phyloP scores from a whole-genome alignment of 1,284 basidiomycete genomes.

The Fomitiporia mediterranea region DNA sequence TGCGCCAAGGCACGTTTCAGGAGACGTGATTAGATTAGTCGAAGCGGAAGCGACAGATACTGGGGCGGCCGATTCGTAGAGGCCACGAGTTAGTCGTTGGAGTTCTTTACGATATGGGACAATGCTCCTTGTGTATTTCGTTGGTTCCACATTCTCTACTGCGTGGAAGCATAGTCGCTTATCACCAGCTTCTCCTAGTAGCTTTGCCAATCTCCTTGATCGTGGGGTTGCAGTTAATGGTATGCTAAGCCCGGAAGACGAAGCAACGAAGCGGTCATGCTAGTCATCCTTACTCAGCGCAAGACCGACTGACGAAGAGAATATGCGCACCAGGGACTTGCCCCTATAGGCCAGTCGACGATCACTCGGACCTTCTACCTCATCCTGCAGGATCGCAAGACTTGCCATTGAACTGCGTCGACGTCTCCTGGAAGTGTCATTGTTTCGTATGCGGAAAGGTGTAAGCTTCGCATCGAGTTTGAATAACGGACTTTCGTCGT shows the following conservation, averaged over 20 bases:
- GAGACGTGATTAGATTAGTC: slow-evolving; percentile 11
- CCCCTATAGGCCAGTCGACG: background rate
- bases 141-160: slow-evolving; percentile 5
- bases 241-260: background rate
- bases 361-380: slow-evolving; percentile 4
- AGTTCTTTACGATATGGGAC: slow-evolving; percentile 4
- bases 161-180: slow-evolving; percentile 9
- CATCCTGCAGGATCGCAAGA: slow-evolving; percentile 16
- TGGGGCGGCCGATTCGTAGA: slow-evolving; percentile 16
- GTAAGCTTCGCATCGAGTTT: slow-evolving; percentile 10
- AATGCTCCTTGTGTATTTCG: background rate
- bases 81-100: slow-evolving; percentile 6
- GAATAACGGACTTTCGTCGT: slow-evolving; percentile 1
- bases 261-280: slow-evolving; percentile 17
- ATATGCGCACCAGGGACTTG: background rate
- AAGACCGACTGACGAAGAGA: background rate
- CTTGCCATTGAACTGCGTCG: slow-evolving; percentile 17
- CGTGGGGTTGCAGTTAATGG: slow-evolving; percentile 17
- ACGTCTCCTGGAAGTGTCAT: slow-evolving; percentile 2
- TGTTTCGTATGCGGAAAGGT: slow-evolving; percentile 12
- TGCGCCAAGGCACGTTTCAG: slow-evolving; percentile 17
- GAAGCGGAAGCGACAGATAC: slow-evolving; percentile 17
- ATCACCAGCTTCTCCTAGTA: slow-evolving; percentile 13
- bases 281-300: background rate
- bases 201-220: slow-evolving; percentile 17